A percentile compares a stretch with the other conserved stretches of the same genome.
Conservation (phyloP, 192 early-diverging fungal genomes). For the Gonapodya prolifera region DNA sequence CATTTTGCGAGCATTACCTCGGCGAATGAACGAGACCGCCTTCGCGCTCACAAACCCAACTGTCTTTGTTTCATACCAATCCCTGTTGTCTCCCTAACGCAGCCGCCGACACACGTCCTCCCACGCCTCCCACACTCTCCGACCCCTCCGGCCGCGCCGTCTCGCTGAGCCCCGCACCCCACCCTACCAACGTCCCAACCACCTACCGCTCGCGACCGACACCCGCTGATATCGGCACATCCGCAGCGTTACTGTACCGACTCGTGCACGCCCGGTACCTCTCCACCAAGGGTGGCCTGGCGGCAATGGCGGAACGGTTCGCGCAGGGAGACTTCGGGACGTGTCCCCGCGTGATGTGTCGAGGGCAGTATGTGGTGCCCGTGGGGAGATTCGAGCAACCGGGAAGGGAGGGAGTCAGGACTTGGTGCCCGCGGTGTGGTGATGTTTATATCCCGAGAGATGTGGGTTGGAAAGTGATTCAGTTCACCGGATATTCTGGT, state of each 20-base stretch:
- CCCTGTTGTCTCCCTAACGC: too few species aligned
- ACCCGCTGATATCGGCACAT: conserved; percentile 39
- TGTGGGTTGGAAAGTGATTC: conserved; percentile 49
- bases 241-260: conserved; percentile 86
- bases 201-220: neutral
- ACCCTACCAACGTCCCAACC: neutral
- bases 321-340: conserved; percentile 60
- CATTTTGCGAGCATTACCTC: too few species aligned
- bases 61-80: too few species aligned
- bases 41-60: too few species aligned
- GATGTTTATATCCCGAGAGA: conserved; percentile 67
- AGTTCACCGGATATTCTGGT: conserved; percentile 29
- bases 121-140: neutral
- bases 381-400: conserved; percentile 59
- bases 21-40: too few species aligned
- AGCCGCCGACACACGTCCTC: neutral
- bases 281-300: conserved; percentile 71
- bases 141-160: neutral
- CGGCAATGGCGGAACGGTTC: conserved; percentile 70
- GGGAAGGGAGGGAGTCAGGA: conserved; percentile 51
- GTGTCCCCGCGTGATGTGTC: conserved; percentile 62
- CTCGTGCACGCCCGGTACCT: conserved; percentile 90
- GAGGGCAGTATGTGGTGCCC: conserved; percentile 45
- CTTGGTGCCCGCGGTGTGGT: conserved; percentile 68
- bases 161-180: neutral